These are phyloP conservation scores for Barnettozyma sucrosica DNA, from an alignment of 805 yeast species.

Conservation along the genomic window DNA sequence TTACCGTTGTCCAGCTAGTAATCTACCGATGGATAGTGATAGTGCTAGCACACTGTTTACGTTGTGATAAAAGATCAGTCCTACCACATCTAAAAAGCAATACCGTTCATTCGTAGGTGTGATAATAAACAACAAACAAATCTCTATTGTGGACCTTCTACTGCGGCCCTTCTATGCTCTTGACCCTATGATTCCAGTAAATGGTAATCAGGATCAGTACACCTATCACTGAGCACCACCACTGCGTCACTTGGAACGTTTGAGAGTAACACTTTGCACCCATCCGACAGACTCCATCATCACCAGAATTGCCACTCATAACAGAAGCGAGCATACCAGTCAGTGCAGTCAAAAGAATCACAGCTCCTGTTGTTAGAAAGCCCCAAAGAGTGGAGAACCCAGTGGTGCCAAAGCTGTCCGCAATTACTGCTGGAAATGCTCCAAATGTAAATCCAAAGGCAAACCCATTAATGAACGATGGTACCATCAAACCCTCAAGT, in stretches of 20 bases:
- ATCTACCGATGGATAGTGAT: too few relatives aligned
- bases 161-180: background rate
- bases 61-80: too few relatives aligned
- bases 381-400: conserved; percentile 78
- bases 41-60: too few relatives aligned
- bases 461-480: conserved; percentile 54
- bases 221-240: conserved; percentile 20
- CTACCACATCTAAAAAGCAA: too few relatives aligned
- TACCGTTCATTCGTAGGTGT: too few relatives aligned
- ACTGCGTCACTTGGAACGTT: conserved; percentile 30
- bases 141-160: background rate
- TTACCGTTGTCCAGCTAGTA: too few relatives aligned
- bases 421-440: conserved; percentile 67
- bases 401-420: conserved; percentile 63
- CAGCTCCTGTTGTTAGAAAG: conserved; percentile 63
- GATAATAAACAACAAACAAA: too few relatives aligned
- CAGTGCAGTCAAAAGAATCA: conserved; percentile 46
- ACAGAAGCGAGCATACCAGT: conserved; percentile 51
- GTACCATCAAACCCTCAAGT: conserved; percentile 36
- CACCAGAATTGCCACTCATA: conserved; percentile 40
- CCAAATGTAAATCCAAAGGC: conserved; percentile 72
- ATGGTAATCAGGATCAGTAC: conserved; percentile 11
- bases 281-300: conserved; percentile 36
- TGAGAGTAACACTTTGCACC: conserved; percentile 46
- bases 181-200: conserved; percentile 8